A percentile compares a stretch with the other conserved stretches of the same genome.
phyloP scores from a whole-genome alignment of 1,284 basidiomycete species.

The Ceratobasidium sp. region DNA sequence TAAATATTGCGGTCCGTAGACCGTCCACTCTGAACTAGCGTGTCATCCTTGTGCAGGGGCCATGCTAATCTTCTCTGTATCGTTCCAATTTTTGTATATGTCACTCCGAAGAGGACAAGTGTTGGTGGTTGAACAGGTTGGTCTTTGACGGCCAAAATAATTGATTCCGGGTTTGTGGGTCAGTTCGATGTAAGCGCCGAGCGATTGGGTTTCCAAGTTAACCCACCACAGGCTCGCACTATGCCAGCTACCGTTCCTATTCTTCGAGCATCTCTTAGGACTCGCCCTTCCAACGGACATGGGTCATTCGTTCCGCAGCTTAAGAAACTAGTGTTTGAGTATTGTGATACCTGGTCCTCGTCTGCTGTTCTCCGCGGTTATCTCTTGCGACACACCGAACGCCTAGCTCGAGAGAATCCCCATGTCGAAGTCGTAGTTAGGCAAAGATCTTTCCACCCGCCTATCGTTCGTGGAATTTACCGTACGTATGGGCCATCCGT shows the following conservation, averaged over 20 bases:
- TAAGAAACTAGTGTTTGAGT: constrained; percentile 85
- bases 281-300: constrained; percentile 73
- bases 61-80: too few species aligned
- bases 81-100: too few species aligned
- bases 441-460: constrained; percentile 73
- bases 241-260: constrained; percentile 35
- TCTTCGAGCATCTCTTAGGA: constrained; percentile 53
- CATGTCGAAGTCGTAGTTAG: constrained; percentile 83
- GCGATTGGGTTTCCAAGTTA: background rate
- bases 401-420: constrained; percentile 71
- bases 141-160: too few species aligned
- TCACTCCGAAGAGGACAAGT: too few species aligned
- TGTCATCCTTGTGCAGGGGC: too few species aligned
- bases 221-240: background rate
- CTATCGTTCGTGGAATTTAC: constrained; percentile 79
- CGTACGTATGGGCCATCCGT: constrained; percentile 54
- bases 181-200: constrained; percentile 10
- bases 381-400: constrained; percentile 66
- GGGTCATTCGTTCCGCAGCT: constrained; percentile 71
- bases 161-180: constrained; percentile 30
- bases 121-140: too few species aligned
- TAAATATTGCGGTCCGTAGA: too few species aligned
- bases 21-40: too few species aligned
- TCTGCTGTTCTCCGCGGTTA: constrained; percentile 73
- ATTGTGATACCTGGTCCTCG: constrained; percentile 79